Percentiles rank a stretch among this genome's conserved stretches.
These are phyloP conservation scores for Trichothecium sympodiale DNA, from an alignment of 2,329 filamentous ascomycete genomes.

Conservation along the genomic window DNA sequence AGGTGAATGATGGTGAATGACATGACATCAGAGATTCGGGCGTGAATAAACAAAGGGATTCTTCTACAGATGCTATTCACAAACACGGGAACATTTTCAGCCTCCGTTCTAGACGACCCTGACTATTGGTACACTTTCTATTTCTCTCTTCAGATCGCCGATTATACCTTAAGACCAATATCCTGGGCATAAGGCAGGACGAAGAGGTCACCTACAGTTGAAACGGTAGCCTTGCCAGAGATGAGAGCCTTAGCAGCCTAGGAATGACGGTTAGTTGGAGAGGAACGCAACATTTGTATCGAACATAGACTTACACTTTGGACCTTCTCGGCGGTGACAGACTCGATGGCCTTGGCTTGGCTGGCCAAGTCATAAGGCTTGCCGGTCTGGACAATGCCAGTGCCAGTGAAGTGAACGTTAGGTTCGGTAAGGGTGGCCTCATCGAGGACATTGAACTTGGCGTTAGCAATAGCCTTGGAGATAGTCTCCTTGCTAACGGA, in stretches of 20 bases:
- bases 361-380: slow-evolving; percentile 77
- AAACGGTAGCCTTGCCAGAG: slow-evolving; percentile 79
- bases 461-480: slow-evolving; percentile 81
- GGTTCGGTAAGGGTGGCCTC: slow-evolving; percentile 66
- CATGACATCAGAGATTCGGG: too few relatives aligned
- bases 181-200: slow-evolving; percentile 88
- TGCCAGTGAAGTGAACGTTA: slow-evolving; percentile 73
- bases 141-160: slow-evolving; percentile 17
- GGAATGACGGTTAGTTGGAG: slow-evolving; percentile 14
- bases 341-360: slow-evolving; percentile 66
- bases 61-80: slow-evolving; percentile 33
- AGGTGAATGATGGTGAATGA: too few relatives aligned
- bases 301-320: slow-evolving; percentile 57
- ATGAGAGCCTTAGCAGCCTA: slow-evolving; percentile 83
- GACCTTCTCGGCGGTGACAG: slow-evolving; percentile 73
- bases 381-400: slow-evolving; percentile 69
- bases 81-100: slow-evolving; percentile 23
- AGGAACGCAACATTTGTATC: slow-evolving; percentile 3
- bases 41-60: slow-evolving; percentile 21
- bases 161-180: slow-evolving; percentile 88
- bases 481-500: slow-evolving; percentile 74
- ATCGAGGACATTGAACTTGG: slow-evolving; percentile 86
- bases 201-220: slow-evolving; percentile 83
- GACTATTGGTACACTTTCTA: slow-evolving; percentile 31
- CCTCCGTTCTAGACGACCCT: slow-evolving; percentile 26